Conservation (phyloP, 2,329 filamentous ascomycete species). For the Aulographum hederae region DNA sequence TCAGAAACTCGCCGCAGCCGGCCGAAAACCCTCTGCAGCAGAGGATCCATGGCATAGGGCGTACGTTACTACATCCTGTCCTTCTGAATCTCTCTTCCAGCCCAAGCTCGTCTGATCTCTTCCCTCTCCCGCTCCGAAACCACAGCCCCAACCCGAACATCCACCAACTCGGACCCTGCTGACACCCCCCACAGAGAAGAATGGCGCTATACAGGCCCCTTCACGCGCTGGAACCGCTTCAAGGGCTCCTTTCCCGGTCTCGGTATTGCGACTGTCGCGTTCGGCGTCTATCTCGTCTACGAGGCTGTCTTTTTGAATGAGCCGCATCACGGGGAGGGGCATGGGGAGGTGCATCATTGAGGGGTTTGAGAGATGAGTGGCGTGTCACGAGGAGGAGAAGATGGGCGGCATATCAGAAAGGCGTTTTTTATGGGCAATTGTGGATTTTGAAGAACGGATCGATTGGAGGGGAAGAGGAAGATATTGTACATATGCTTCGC, state of each 20-base stretch:
- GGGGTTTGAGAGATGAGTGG: too few relatives aligned
- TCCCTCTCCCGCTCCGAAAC: too few relatives aligned
- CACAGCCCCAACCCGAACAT: neutral
- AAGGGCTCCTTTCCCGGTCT: conserved; percentile 73
- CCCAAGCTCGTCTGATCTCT: neutral
- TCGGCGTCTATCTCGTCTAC: conserved; percentile 73
- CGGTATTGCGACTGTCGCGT: conserved; percentile 81
- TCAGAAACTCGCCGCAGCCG: conserved; percentile 56
- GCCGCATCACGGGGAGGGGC: too few relatives aligned
- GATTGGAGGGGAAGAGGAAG: too few relatives aligned
- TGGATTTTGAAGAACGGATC: too few relatives aligned
- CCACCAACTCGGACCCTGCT: too few relatives aligned
- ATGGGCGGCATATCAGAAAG: too few relatives aligned
- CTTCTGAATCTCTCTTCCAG: conserved; percentile 4
- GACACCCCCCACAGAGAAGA: conserved; percentile 50
- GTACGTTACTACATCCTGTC: too few relatives aligned
- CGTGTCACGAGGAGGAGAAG: too few relatives aligned
- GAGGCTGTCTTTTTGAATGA: conserved; percentile 76
- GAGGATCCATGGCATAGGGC: conserved; percentile 45
- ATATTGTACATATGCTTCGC: too few relatives aligned
- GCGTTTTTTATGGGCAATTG: too few relatives aligned
- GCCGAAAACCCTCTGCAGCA: conserved; percentile 41
- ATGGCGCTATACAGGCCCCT: conserved; percentile 84
- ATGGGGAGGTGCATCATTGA: too few relatives aligned
- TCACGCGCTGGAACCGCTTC: conserved; percentile 79